Conservation (phyloP, 331 rosid genomes). For the Malus hybrid region DNA sequence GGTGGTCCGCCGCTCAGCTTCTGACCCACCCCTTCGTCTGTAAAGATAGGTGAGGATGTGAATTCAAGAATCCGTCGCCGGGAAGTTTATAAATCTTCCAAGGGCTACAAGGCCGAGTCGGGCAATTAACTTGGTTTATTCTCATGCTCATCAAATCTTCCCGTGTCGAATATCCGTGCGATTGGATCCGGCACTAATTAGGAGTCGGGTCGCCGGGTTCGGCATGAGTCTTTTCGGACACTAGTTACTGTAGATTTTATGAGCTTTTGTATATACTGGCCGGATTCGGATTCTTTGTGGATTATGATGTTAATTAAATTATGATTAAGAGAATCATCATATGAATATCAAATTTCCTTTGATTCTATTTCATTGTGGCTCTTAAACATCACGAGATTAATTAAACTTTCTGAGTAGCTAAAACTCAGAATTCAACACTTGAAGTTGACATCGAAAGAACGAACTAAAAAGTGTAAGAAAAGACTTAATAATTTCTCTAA, state of each 20-base stretch:
- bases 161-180: neutral
- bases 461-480: neutral
- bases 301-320: neutral
- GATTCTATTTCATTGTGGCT: neutral
- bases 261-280: slow-evolving; percentile 8
- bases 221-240: neutral
- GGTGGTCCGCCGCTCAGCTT: slow-evolving; percentile 70
- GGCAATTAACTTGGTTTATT: too few relatives aligned
- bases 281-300: slow-evolving; percentile 1
- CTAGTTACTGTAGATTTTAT: neutral
- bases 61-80: neutral
- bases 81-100: too few relatives aligned
- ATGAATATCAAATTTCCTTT: neutral
- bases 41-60: neutral
- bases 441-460: neutral
- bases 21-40: slow-evolving; percentile 63
- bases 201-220: slow-evolving; percentile 3
- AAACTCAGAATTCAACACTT: neutral
- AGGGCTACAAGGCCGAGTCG: too few relatives aligned
- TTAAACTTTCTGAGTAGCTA: neutral
- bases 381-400: neutral
- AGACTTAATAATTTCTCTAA: neutral
- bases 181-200: neutral
- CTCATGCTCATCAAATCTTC: neutral
- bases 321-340: neutral